These are phyloP conservation scores for Sarcocystis neurona DNA, from an alignment of 169 alveolate genomes.

Conservation along the genomic window DNA sequence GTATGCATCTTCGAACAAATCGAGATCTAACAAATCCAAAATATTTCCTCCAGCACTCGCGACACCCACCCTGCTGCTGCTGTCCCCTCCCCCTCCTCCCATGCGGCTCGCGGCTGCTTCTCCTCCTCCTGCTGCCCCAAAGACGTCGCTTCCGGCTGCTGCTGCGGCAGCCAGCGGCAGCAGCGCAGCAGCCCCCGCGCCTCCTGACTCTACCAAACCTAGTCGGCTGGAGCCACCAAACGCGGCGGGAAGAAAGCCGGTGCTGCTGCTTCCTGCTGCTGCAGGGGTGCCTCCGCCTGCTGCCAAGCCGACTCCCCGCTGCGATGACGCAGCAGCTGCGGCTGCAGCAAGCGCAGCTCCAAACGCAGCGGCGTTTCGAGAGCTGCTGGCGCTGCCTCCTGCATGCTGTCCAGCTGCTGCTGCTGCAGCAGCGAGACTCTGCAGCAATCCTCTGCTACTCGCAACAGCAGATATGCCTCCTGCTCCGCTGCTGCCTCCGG, in stretches of 20 bases:
- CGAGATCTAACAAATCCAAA: not conserved
- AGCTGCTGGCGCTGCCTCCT: constrained; percentile 19
- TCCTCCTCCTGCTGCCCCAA: not conserved
- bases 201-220: not conserved
- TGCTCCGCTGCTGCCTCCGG: not conserved
- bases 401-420: not conserved
- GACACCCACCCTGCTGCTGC: not conserved
- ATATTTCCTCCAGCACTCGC: not conserved
- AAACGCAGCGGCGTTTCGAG: not conserved
- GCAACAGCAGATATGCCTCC: too few species aligned
- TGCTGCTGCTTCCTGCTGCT: not conserved
- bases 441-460: too few species aligned
- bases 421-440: not conserved
- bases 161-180: not conserved
- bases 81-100: not conserved
- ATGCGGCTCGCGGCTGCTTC: not conserved
- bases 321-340: not conserved
- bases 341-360: too few species aligned
- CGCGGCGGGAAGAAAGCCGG: not conserved
- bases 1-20: not conserved
- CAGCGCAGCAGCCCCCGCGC: not conserved
- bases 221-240: too few species aligned
- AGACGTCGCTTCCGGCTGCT: not conserved
- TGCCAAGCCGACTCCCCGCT: not conserved
- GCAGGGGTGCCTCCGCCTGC: not conserved